Base-by-base conservation (phyloP, 805 yeast species). In the Teunomyces cretensis region DNA sequence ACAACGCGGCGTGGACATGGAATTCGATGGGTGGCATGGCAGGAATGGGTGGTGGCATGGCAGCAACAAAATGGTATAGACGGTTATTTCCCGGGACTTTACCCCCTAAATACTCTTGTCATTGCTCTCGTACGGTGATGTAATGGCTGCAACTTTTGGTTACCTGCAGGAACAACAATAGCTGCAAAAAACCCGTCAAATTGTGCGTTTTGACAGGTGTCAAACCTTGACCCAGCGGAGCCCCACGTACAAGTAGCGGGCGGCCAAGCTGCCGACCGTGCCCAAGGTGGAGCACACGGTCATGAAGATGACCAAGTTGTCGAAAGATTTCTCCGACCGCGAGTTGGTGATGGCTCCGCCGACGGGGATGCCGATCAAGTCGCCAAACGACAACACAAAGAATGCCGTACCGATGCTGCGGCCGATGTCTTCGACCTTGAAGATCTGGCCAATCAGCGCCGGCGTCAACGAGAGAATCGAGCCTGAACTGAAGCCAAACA, bases 401-500 rank as follows among this genome's bases (percentile, higher is more conserved):
- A 44, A 45, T 9, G 45, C 42, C 1, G 68, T 63, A 9, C 67
- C 68, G 11, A 55, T 53, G 19, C 57, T 49, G 33, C 49, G 50
- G 13, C 66, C 64, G 42, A 63, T 54, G 24, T 62, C 64, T 32
- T 53, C 52, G 6, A 63, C 58, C 35, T 52, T 46, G 44, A 60
- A 47, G 37, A 62, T 59, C 39, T 51, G 61, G n/a, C 64, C 62
- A 9, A 60, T 58, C 43, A 58, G 58, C 13, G 61, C 55, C 9
- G 64, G 66, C 7, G 58, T 42, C 24, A 58, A 49, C 13, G 60
- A 54, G 35, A 59, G 51, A 4, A 53, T 54, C 9, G 64, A 61
- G 8, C 65, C 68, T n/a, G 64, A 59, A 13, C 57, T 56, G 33
- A 60, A 62, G 14, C 67, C 68, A 48, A 55, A 62, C 8, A 47